These are phyloP conservation scores for Chaetoscypha palmicola DNA, from an alignment of 2,329 filamentous ascomycete genomes.

Conservation along the genomic window DNA sequence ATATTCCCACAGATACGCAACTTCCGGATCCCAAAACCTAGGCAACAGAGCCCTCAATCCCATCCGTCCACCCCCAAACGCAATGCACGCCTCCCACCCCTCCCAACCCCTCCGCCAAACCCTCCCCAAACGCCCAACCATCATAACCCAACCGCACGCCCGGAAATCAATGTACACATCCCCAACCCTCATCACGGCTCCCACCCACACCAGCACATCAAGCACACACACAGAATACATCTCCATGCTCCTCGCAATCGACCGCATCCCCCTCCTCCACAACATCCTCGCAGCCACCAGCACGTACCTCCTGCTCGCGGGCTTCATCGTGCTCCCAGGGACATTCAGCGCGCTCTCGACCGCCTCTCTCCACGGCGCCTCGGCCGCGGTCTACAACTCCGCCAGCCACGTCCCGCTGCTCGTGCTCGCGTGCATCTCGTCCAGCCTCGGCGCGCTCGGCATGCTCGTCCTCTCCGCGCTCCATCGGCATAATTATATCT, in stretches of 20 bases:
- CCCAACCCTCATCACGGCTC: no score
- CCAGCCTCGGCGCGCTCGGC: slow-evolving; percentile 19
- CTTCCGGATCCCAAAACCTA: not conserved
- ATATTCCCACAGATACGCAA: not conserved
- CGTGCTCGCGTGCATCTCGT: slow-evolving; percentile 19
- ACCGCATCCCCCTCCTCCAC: slow-evolving; percentile 26
- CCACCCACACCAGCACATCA: no score
- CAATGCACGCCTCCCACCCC: slow-evolving; percentile 4
- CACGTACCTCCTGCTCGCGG: slow-evolving; percentile 26
- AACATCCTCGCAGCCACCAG: slow-evolving; percentile 28
- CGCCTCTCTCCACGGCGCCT: slow-evolving; percentile 6
- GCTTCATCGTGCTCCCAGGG: slow-evolving; percentile 27
- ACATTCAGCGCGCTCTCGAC: slow-evolving; percentile 22
- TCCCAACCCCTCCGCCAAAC: not conserved
- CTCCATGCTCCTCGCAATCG: slow-evolving; percentile 25
- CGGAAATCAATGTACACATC: no score
- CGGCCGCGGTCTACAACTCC: slow-evolving; percentile 11
- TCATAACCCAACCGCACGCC: no score
- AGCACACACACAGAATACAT: slow-evolving; percentile 23
- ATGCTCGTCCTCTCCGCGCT: slow-evolving; percentile 24
- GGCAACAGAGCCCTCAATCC: slow-evolving; percentile 5
- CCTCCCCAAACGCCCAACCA: not conserved
- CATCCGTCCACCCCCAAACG: slow-evolving; percentile 3
- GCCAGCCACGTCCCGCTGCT: slow-evolving; percentile 24
- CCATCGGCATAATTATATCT: slow-evolving; percentile 23